Base-by-base conservation (phyloP, 2,329 filamentous ascomycete genomes). In the Ilyonectria robusta region DNA sequence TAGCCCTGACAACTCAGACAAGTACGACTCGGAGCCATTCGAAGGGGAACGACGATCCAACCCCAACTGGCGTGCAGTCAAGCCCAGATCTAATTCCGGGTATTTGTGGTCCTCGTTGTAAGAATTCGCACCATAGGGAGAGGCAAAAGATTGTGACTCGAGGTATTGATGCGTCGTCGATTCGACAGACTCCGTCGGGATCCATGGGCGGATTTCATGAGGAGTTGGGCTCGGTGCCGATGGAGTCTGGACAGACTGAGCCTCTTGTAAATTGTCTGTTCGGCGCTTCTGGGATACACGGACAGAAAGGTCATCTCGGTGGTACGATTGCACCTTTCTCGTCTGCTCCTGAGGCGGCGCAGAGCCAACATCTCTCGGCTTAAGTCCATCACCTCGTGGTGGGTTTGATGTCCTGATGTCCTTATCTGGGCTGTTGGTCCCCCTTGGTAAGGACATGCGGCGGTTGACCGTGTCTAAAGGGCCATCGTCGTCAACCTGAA, bases 181-280 rank as follows among this genome's bases (percentile, higher is more conserved):
- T 21, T 56, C 51, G n/a, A n/a, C 26, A 15, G 31, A 40, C 37
- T 44, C n/a, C 4, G 19, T 21, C 1, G 31, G 42, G 19, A 62
- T 33, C n/a, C 70, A 72, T 0, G 81, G 80, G 3, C 80, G 72
- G 15, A 77, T 8, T 0, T 75, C 65, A n/a, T 71, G 47, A 0
- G 79, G 79, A 0, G 79, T 81, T 3, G 80, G 78, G 10, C 78
- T 81, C 0, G 79, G 80, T 3, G 76, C 78, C 0, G 79, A 80
- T 0, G 81, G 81, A 0, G 80, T 81, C 0, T 75, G 75, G 3
- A 81, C 59, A 1, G 44, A 48, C 26, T 29, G 19, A 6, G 31
- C 3, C 29, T 33, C 51, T 17, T 67, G 54, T 13, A 58, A 29
- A 11, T 29, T 68, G 0, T 62, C 42, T n/a, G 19, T 8, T 11